Evolutionary conservation across 208 protist genomes (phyloP), one percentile per base, ranked within the genome.

Genomic region (Leishmania braziliensis): DNA sequence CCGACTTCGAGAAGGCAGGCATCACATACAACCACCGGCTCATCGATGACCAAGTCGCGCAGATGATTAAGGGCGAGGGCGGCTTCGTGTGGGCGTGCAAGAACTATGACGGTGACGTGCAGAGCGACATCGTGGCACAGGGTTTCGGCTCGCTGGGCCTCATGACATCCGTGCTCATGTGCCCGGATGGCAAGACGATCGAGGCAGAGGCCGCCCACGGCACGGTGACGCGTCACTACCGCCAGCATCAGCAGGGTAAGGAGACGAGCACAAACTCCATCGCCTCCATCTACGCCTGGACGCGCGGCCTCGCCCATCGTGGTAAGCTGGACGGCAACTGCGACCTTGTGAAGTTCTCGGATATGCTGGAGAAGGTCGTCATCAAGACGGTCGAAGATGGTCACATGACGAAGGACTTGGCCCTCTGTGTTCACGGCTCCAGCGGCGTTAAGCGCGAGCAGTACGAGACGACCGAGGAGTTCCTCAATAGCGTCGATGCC

Each of bases 51-150:
- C 97, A 99, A 91, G 99, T 99, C 63, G 99, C 99, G 62, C 95
- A 99, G 86, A 92, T 95, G 86, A 90, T 98, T 43, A 99, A 98
- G 87, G 92, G 92, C 76, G 83, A 90, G 62, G 96, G 96, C 73
- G 96, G 98, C 50, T 99, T 99, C 81, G 97, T 99, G 53, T 99
- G 98, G 98, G 98, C 98, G 16, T 99, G 98, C 90, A 99, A 99
- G 92, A 99, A 99, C 92, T 99, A 99, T 90, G 99, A 99, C 84
- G 99, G 99, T 46, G 99, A 99, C 85, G 99, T 99, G 54, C 98
- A 99, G 92, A 99, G 96, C 60, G 99, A 99, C 85, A 96, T 98
- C 46, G 98, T 99, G n/a, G 98, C 98, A 46, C 95, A 99, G 92
- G 98, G 98, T 71, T 99, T 95, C 80, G 99, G 99, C 78, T 99